phyloP scores from a whole-genome alignment of 2,329 filamentous ascomycete species.

The Trichoderma sp. region DNA sequence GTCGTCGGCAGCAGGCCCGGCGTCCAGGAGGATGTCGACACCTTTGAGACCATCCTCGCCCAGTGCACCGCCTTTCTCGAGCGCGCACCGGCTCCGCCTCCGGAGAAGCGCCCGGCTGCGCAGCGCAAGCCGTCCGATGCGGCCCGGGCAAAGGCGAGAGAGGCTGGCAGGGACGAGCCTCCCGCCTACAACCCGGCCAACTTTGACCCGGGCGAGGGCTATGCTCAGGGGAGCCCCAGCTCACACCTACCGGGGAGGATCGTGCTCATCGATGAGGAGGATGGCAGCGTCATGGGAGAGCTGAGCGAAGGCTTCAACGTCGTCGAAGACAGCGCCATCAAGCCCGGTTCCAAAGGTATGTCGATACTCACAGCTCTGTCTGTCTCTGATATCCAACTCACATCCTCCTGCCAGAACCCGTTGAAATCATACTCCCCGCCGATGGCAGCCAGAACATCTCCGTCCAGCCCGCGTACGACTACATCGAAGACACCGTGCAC shows the following conservation, averaged over 20 bases:
- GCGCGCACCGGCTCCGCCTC: conserved; percentile 65
- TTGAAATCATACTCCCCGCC: conserved; percentile 73
- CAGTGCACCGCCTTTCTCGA: conserved; percentile 96
- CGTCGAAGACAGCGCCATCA: conserved; percentile 73
- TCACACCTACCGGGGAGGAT: conserved; percentile 66
- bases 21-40: conserved; percentile 89
- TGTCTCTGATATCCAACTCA: not conserved
- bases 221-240: conserved; percentile 65
- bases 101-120: conserved; percentile 24
- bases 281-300: conserved; percentile 93
- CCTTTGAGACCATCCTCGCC: conserved; percentile 96
- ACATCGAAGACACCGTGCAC: conserved; percentile 77
- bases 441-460: conserved; percentile 66
- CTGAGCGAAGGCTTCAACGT: conserved; percentile 80
- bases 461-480: conserved; percentile 69
- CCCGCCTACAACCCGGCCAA: conserved; percentile 78
- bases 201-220: conserved; percentile 79
- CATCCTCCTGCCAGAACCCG: conserved; percentile 58
- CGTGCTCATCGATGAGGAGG: conserved; percentile 91
- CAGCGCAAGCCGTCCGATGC: conserved; percentile 12
- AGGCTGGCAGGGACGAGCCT: conserved; percentile 48
- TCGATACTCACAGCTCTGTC: not conserved
- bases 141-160: conserved; percentile 39
- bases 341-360: conserved; percentile 89
- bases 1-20: conserved; percentile 68